Evolutionary conservation across 148 eudicot species (phyloP), one percentile per base, ranked within the genome.

Genomic region (Vaccinium corymbosum): DNA sequence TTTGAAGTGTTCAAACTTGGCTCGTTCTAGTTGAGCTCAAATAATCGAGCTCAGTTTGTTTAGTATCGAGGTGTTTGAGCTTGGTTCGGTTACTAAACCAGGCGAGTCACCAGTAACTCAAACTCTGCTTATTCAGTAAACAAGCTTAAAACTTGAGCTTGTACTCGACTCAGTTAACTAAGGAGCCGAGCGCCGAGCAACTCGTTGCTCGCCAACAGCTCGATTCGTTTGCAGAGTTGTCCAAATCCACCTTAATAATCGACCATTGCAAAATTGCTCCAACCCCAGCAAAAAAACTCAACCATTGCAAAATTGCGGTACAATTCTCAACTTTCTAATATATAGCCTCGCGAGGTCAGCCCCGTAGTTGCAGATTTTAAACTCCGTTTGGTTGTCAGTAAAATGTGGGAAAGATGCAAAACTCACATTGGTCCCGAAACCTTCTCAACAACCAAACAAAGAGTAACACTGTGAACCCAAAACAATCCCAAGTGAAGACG

Each of bases 381-480:
- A 20, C 49, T 51, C 27, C 49, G 20, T 29, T 50, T 71, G 17
- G 19, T 82, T 82, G 4, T n/a, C 52, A 53, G 56, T 15, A 32
- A 73, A 70, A 72, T 20, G 19, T 53, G 32, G 78, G 16, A 53
- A 46, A 46, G 15, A 0, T 12, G 14, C 46, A 4, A 42, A 42
- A 81, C 20, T 53, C 19, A 62, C 68, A 64, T 3, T 17, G 5
- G 55, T 17, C 8, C 25, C 55, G 2, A 25, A 22, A 49, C 61
- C 80, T 46, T 56, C 75, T 13, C 75, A 59, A 38, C 49, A 48
- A 66, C 59, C 83, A 49, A 50, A 81, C 25, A 81, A 7, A 3
- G 16, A 7, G 29, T 48, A n/a, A 22, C n/a, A 19, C 35, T 3
- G 4, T 49, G 55, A 48, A 48, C n/a, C 70, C 82, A 14, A 20